Base-by-base conservation (phyloP, 805 yeast species). In the Candida nemodendra region DNA sequence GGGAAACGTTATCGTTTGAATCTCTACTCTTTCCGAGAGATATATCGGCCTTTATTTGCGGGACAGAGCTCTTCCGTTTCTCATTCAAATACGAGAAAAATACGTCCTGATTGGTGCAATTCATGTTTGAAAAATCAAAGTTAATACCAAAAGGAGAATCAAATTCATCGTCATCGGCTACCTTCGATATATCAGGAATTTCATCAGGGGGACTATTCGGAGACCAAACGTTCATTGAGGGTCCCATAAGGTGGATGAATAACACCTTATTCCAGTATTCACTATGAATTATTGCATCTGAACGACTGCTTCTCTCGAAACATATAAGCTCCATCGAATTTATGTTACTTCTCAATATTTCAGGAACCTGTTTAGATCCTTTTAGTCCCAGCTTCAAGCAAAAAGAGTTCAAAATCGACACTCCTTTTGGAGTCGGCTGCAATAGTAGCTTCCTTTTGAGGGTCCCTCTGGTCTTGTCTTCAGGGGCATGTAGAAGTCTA, bases 371-470 rank as follows among this genome's bases (percentile, higher is more conserved):
- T n/a, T 27, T 51, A 1, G 48, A 39, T 1, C 51, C 59, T 30
- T 62, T 67, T 32, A 79, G 57, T 0, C 89, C 95, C 32, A 71
- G 59, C 28, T 66, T 73, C 34, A 68, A 65, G 44, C 83, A 78
- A 56, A 81, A 87, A 13, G 69, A 65, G 34, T 76, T 78, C 2
- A 90, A 59, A 0, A 87, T 53, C 0, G 88, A 80, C 6, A 88
- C 78, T 1, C 97, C 98, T 54, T 91, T 91, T 0, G 97, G 89
- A 0, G 96, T 87, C 4, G 96, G 95, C 55, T 91, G 97, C 19
- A 87, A 54, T 2, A 66, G 42, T 0, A 68, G 64, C 4, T 61
- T 65, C 0, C 53, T 61, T 34, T 71, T 72, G 5, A 80, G 69
- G 28, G 56, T 62, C 11, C 56, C 46, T 29, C 84, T 56, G 0